Conservation (phyloP, 169 alveolate species). For the Plasmodium adleri region DNA sequence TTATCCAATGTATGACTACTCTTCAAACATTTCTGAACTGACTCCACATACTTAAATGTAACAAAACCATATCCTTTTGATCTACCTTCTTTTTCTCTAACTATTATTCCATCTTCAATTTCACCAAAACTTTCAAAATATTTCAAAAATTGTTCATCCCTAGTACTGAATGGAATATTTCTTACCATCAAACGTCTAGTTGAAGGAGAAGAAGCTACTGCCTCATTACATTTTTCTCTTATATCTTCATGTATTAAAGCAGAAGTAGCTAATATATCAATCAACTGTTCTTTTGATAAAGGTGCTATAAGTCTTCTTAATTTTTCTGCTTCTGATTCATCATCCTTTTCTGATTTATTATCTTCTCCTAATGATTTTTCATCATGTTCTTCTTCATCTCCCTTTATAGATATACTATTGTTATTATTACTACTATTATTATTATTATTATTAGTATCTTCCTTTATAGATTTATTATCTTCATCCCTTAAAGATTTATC, state of each 20-base stretch:
- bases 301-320: conserved; percentile 79
- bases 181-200: conserved; percentile 84
- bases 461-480: no score
- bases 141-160: conserved; percentile 80
- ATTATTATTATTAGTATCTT: no score
- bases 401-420: no score
- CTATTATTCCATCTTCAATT: conserved; percentile 85
- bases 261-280: conserved; percentile 81
- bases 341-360: conserved; percentile 38
- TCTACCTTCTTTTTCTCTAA: conserved; percentile 85
- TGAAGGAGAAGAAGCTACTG: conserved; percentile 82
- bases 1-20: conserved; percentile 77
- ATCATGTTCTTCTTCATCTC: no score
- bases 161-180: conserved; percentile 83
- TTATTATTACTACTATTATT: no score
- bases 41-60: conserved; percentile 83
- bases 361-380: not conserved
- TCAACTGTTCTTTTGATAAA: conserved; percentile 84
- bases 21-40: conserved; percentile 79
- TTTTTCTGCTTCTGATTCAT: conserved; percentile 61
- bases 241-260: conserved; percentile 79
- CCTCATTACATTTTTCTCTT: conserved; percentile 79
- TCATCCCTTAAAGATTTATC: conserved; percentile 4
- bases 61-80: conserved; percentile 90
- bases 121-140: conserved; percentile 83